These are phyloP conservation scores for Rhodotorula sp. DNA, from an alignment of 1,284 basidiomycete species.

Conservation along the genomic window DNA sequence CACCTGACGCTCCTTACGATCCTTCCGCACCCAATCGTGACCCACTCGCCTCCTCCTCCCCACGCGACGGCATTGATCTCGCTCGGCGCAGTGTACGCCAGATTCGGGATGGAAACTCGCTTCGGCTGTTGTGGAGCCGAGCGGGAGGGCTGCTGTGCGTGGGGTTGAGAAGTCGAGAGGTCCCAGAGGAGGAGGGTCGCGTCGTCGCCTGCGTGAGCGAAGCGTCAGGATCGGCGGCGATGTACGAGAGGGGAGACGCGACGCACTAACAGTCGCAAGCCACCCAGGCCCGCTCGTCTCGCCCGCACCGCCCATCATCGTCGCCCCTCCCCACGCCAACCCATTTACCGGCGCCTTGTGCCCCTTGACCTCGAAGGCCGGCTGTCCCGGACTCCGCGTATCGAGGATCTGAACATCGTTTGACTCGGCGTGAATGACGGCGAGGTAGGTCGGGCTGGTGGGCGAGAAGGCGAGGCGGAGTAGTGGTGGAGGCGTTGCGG, in stretches of 20 bases:
- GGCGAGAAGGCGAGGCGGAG: slow-evolving; percentile 83
- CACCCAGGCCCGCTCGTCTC: slow-evolving; percentile 65
- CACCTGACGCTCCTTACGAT: slow-evolving; percentile 58
- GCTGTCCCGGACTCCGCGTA: slow-evolving; percentile 88
- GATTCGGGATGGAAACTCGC: slow-evolving; percentile 65
- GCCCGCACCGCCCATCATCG: slow-evolving; percentile 30
- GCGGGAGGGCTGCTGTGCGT: slow-evolving; percentile 42
- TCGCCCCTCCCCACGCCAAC: slow-evolving; percentile 74
- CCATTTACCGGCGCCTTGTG: slow-evolving; percentile 75
- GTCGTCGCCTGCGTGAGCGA: slow-evolving; percentile 67
- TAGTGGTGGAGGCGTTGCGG: slow-evolving; percentile 61
- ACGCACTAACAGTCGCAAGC: slow-evolving; percentile 62
- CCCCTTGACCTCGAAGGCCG: slow-evolving; percentile 81
- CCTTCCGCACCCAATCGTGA: slow-evolving; percentile 82
- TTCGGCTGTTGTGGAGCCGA: slow-evolving; percentile 31
- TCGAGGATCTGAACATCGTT: slow-evolving; percentile 83
- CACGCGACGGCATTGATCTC: slow-evolving; percentile 86
- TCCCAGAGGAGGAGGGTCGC: slow-evolving; percentile 89
- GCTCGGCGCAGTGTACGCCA: slow-evolving; percentile 73
- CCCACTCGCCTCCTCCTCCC: slow-evolving; percentile 69
- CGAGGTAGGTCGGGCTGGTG: slow-evolving; percentile 81
- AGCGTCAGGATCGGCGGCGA: too few species aligned
- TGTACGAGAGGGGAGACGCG: background rate
- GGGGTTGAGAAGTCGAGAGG: slow-evolving; percentile 54
- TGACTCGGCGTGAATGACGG: slow-evolving; percentile 89